Base-by-base conservation (phyloP, 495 filamentous ascomycete species). In the Talaromyces stipitatus region DNA sequence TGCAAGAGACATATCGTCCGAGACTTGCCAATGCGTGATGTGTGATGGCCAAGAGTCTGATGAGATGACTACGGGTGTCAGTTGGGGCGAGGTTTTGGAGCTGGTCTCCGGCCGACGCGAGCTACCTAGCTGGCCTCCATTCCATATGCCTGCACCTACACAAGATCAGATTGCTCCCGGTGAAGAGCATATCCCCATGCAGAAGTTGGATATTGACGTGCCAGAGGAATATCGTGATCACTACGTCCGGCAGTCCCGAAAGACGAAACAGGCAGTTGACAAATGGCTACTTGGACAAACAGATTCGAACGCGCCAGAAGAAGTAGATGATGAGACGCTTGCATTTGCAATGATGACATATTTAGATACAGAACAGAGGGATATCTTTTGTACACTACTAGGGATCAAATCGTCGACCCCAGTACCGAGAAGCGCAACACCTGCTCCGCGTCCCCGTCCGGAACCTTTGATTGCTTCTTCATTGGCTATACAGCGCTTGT, bases 21-120 rank as follows among this genome's bases (percentile, higher is more conserved):
- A 96, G 58, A 84, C 81, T 2, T 97, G 92, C 67, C 69, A 70
- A 20, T 92, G 92, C 68, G 69, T 88, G 47, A 87, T 96, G 77
- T 97, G 92, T 63, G 78, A 88, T 38, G 78, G 78, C 24, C 79
- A 75, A 4, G 72, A 78, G 18, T 60, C 75, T 12, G 72, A 74
- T 18, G 72, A 85, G 48, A 75, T 76, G 2, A 79, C 79, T 41
- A 72, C 79, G 30, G 91, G 91, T 2, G 76, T 97, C n/a, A 92
- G 90, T 61, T 99, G 95, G 95, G 92, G 92, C 1, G 95, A 97
- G 61, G 89, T 97, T 6, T 76, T 99, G 23, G 94, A 99, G 71
- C 82, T 90, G 60, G 91, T 96, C 5, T 91, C 90, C 56, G 92
- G 92, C 7, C 83, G 92, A 55, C 79, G 88, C 26, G 88, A 94